Percentiles rank a stretch among this genome's conserved stretches.
Conservation (phyloP, 352 stramenopile genomes). For the Hyaloperonospora brassicae region DNA sequence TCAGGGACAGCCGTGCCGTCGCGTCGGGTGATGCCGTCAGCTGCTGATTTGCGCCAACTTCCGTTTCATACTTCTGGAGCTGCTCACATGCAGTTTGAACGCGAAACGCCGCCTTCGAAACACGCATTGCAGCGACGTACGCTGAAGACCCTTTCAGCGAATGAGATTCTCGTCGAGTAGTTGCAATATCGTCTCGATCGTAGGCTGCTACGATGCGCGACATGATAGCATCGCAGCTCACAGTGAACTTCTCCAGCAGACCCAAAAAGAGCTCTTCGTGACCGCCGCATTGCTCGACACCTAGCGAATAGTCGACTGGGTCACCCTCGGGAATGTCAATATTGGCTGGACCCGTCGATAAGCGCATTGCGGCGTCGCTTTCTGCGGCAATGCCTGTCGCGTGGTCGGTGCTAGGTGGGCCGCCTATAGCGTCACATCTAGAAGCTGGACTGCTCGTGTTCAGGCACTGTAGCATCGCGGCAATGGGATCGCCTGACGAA, state of each 20-base stretch:
- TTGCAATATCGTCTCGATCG: constrained; percentile 33
- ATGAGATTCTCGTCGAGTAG: constrained; percentile 61
- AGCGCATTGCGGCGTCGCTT: constrained; percentile 18
- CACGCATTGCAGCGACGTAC: constrained; percentile 64
- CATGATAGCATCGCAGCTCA: constrained; percentile 57
- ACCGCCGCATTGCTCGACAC: constrained; percentile 72
- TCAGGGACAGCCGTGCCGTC: constrained; percentile 14
- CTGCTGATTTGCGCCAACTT: constrained; percentile 18
- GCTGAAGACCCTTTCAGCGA: constrained; percentile 76
- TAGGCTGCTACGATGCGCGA: constrained; percentile 42
- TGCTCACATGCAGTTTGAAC: constrained; percentile 72
- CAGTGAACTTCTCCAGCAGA: constrained; percentile 67
- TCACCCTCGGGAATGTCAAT: constrained; percentile 71
- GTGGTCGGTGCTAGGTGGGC: constrained; percentile 16
- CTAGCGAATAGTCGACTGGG: constrained; percentile 68
- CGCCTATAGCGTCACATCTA: constrained; percentile 12
- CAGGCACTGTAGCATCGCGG: constrained; percentile 30
- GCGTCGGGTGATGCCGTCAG: constrained; percentile 12
- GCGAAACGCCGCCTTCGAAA: constrained; percentile 77
- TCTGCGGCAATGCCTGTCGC: constrained; percentile 22
- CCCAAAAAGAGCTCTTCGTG: constrained; percentile 72
- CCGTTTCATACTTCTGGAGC: constrained; percentile 36
- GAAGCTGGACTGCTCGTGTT: constrained; percentile 30
- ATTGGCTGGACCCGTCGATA: constrained; percentile 24
- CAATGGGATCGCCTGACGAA: constrained; percentile 25